phyloP scores from a whole-genome alignment of 139 green algal genomes.

The Auxenochlorella pyrenoidosa region DNA sequence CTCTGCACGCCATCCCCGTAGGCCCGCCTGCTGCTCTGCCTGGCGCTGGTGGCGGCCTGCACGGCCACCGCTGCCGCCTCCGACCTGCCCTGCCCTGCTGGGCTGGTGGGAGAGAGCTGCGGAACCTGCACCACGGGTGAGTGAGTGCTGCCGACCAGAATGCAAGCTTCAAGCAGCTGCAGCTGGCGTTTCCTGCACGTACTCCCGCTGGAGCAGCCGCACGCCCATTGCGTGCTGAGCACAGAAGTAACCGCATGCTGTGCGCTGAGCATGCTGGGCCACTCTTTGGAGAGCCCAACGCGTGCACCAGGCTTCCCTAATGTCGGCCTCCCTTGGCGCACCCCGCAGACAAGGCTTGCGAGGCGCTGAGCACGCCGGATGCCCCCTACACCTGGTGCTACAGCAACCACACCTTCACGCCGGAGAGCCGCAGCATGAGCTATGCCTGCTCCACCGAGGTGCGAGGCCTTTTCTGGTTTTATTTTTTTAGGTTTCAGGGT shows the following conservation, averaged over 20 bases:
- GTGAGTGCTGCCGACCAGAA: background rate
- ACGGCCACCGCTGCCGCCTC: background rate
- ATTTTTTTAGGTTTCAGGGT: too few species aligned
- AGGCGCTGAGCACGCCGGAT: slow-evolving; percentile 1
- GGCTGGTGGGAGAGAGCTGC: slow-evolving; percentile 3
- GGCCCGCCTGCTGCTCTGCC: background rate
- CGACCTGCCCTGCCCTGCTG: background rate
- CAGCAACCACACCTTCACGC: slow-evolving; percentile 15
- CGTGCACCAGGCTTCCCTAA: too few species aligned
- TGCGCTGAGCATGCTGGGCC: too few species aligned
- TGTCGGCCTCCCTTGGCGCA: too few species aligned
- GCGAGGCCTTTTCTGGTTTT: background rate
- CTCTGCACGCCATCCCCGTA: too few species aligned
- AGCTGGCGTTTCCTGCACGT: too few species aligned
- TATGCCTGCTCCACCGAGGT: slow-evolving; percentile 17
- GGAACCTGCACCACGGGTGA: background rate
- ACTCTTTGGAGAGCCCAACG: too few species aligned
- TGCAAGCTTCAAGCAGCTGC: too few species aligned
- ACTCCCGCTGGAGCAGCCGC: too few species aligned
- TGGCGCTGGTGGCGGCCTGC: background rate
- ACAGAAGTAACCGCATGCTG: too few species aligned
- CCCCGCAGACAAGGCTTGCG: slow-evolving; percentile 24
- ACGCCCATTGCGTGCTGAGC: too few species aligned
- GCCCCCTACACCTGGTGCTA: background rate
- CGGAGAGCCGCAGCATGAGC: background rate